A percentile compares a stretch with the other conserved stretches of the same genome.
Evolutionary conservation across 2,329 filamentous ascomycete species (phyloP).

Genomic region (Nemania serpens): DNA sequence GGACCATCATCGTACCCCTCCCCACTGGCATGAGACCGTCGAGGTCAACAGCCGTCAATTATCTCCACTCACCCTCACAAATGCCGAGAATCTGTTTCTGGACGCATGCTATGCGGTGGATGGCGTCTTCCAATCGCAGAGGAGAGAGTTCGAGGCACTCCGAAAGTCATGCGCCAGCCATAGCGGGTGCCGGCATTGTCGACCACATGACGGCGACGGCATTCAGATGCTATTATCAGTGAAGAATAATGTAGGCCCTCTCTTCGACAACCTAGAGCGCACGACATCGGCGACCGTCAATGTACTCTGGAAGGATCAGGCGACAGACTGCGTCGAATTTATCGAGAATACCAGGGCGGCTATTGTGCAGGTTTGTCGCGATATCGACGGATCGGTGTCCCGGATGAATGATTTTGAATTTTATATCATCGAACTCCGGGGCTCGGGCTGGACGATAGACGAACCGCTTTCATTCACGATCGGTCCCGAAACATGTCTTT

Average conservation of each 20-base stretch:
- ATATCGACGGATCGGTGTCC: slow-evolving; percentile 48
- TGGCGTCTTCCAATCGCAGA: slow-evolving; percentile 47
- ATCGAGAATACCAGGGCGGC: slow-evolving; percentile 45
- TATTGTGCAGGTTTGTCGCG: slow-evolving; percentile 46
- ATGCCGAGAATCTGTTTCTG: slow-evolving; percentile 54
- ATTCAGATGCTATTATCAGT: slow-evolving; percentile 53
- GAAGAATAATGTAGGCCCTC: slow-evolving; percentile 55
- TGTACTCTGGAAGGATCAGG: slow-evolving; percentile 51
- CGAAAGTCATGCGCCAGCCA: slow-evolving; percentile 45
- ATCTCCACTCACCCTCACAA: slow-evolving; percentile 52
- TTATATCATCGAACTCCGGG: slow-evolving; percentile 52
- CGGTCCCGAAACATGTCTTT: slow-evolving; percentile 48
- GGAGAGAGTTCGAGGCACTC: slow-evolving; percentile 47
- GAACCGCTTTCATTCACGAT: slow-evolving; percentile 53
- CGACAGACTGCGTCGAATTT: slow-evolving; percentile 52
- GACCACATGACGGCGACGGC: slow-evolving; percentile 49
- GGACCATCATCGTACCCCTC: slow-evolving; percentile 43
- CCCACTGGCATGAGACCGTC: slow-evolving; percentile 47
- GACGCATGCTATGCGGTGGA: slow-evolving; percentile 50
- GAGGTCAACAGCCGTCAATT: slow-evolving; percentile 53
- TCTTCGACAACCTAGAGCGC: slow-evolving; percentile 51
- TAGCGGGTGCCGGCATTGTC: slow-evolving; percentile 46
- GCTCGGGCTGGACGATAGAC: slow-evolving; percentile 51
- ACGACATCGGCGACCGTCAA: slow-evolving; percentile 49
- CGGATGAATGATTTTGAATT: slow-evolving; percentile 55